phyloP scores from a whole-genome alignment of 73 alveolate species.

The Tetrahymena thermophila region DNA sequence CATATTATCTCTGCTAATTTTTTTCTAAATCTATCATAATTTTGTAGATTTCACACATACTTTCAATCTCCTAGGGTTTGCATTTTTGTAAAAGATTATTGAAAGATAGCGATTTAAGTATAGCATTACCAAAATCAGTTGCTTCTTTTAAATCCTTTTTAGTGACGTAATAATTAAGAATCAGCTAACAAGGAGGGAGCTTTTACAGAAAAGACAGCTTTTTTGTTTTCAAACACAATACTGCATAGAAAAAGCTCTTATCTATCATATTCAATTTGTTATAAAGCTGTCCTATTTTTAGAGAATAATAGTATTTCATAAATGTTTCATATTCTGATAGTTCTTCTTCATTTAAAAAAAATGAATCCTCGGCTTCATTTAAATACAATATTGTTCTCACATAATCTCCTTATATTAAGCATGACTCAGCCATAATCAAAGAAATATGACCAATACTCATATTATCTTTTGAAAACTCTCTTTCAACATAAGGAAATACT shows the following conservation, averaged over 20 bases:
- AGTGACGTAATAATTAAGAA: background rate
- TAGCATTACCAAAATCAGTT: background rate
- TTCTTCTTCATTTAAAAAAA: background rate
- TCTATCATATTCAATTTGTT: background rate
- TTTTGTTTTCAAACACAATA: background rate
- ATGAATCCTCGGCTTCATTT: background rate
- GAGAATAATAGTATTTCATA: background rate
- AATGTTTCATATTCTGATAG: background rate
- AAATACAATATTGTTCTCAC: background rate
- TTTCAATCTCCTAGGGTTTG: background rate
- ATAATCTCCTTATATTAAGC: background rate
- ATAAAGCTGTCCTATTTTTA: background rate
- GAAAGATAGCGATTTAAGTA: background rate
- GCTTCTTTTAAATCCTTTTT: background rate
- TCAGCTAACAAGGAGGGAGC: background rate
- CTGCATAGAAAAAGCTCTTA: background rate
- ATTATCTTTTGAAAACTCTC: background rate
- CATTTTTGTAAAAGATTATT: background rate
- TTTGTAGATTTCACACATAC: background rate
- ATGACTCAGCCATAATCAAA: background rate
- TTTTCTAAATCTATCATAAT: background rate
- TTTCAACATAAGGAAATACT: background rate
- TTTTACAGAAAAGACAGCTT: background rate
- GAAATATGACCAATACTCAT: background rate
- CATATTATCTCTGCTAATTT: background rate